Conservation (phyloP, 2,329 filamentous ascomycete species). For the Samsoniella hepiali region DNA sequence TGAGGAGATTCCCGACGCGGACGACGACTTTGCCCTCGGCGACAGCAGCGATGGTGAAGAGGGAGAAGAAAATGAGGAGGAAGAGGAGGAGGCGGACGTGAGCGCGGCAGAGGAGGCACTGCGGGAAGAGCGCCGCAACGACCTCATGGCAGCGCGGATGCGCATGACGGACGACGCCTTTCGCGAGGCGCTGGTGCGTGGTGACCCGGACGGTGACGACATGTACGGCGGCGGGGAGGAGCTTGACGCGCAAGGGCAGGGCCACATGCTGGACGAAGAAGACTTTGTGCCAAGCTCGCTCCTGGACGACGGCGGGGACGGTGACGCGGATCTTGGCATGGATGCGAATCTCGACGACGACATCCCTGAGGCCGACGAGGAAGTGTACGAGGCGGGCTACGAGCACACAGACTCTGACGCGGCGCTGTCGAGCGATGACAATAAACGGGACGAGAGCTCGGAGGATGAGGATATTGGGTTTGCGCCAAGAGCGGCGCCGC, state of each 20-base stretch:
- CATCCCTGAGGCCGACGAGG: constrained; percentile 61
- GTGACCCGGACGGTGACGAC: constrained; percentile 45
- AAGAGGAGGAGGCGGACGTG: constrained; percentile 36
- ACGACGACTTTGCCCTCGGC: constrained; percentile 51
- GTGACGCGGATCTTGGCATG: constrained; percentile 30
- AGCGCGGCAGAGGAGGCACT: constrained; percentile 37
- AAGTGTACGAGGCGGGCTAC: constrained; percentile 54
- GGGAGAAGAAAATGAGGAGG: constrained; percentile 40
- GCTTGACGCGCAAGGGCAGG: constrained; percentile 52
- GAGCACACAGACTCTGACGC: constrained; percentile 77
- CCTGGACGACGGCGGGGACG: constrained; percentile 28
- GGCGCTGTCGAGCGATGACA: constrained; percentile 46
- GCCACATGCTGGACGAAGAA: constrained; percentile 62
- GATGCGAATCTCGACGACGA: constrained; percentile 69
- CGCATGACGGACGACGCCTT: constrained; percentile 60
- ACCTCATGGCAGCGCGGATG: constrained; percentile 49
- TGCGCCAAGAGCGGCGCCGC: constrained; percentile 33
- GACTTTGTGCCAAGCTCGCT: constrained; percentile 45
- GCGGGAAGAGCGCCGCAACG: constrained; percentile 44
- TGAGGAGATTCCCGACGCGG: constrained; percentile 69
- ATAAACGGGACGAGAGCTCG: constrained; percentile 21
- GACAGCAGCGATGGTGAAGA: constrained; percentile 43
- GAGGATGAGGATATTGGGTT: constrained; percentile 37
- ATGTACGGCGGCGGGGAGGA: constrained; percentile 55
- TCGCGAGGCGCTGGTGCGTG: constrained; percentile 54